These are phyloP conservation scores for Striga asiatica DNA, from an alignment of 257 asterid genomes.

Conservation along the genomic window DNA sequence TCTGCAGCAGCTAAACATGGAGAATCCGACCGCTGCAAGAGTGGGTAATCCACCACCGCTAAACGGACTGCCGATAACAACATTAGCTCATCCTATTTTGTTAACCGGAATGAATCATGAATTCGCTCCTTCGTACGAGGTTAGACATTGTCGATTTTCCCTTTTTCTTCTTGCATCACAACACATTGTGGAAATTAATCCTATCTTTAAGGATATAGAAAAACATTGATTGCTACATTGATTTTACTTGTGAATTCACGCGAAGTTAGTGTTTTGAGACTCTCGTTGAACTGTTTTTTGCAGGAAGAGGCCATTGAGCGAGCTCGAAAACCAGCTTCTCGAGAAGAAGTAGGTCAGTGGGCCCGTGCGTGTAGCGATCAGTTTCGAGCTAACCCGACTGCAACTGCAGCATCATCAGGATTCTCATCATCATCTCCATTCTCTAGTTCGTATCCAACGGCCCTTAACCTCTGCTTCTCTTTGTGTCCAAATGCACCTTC, in stretches of 20 bases:
- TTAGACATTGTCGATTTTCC: not conserved
- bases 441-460: not conserved
- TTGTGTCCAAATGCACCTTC: conserved; percentile 7
- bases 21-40: not conserved
- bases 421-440: conserved; percentile 28
- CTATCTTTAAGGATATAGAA: not conserved
- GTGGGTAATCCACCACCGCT: not conserved
- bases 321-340: not conserved
- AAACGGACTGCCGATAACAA: conserved; percentile 15
- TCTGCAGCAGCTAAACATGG: conserved; percentile 12
- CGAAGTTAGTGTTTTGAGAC: too few species aligned
- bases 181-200: not conserved
- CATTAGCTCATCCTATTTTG: conserved; percentile 13
- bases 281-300: not conserved
- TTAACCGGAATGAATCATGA: conserved; percentile 3
- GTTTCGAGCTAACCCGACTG: conserved; percentile 15
- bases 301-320: conserved; percentile 15
- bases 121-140: conserved; percentile 12
- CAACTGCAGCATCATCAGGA: conserved; percentile 88
- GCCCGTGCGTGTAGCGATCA: not conserved
- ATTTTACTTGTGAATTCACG: too few species aligned
- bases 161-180: not conserved
- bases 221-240: too few species aligned
- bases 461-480: not conserved
- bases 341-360: conserved; percentile 7